Evolutionary conservation across 2,329 filamentous ascomycete genomes (phyloP).

Genomic region (Neofusicoccum sp.): DNA sequence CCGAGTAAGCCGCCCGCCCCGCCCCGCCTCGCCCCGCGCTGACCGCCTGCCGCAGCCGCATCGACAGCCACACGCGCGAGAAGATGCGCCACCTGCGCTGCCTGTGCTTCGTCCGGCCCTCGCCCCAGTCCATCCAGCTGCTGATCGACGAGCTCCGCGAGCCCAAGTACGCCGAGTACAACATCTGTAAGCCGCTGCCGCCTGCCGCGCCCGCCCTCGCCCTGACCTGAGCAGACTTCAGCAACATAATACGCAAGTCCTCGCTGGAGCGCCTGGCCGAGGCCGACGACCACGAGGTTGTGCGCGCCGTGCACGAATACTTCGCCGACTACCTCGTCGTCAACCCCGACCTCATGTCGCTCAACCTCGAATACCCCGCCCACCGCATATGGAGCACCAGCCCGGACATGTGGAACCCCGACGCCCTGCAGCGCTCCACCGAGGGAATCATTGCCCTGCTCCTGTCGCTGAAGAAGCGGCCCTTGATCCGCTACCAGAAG

Average conservation of each 20-base stretch:
- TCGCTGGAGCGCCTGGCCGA: slow-evolving; percentile 90
- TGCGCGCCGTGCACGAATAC: slow-evolving; percentile 89
- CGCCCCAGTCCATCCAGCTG: slow-evolving; percentile 85
- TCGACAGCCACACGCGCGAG: slow-evolving; percentile 86
- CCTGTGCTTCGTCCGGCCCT: slow-evolving; percentile 88
- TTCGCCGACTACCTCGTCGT: slow-evolving; percentile 95
- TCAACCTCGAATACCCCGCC: slow-evolving; percentile 70
- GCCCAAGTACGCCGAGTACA: slow-evolving; percentile 96
- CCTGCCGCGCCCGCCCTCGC: neutral
- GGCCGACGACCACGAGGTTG: slow-evolving; percentile 95
- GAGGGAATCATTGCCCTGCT: slow-evolving; percentile 84
- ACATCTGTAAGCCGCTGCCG: slow-evolving; percentile 61
- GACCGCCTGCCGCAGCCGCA: slow-evolving; percentile 53
- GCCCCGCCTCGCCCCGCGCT: slow-evolving; percentile 22
- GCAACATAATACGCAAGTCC: slow-evolving; percentile 96
- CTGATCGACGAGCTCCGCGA: slow-evolving; percentile 94
- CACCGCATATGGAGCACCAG: slow-evolving; percentile 77
- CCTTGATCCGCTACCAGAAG: slow-evolving; percentile 88
- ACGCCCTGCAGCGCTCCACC: slow-evolving; percentile 79
- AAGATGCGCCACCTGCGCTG: slow-evolving; percentile 98
- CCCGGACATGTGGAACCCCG: slow-evolving; percentile 86
- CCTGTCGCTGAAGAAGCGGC: slow-evolving; percentile 92
- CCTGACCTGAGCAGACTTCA: slow-evolving; percentile 64
- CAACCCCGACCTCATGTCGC: slow-evolving; percentile 87
- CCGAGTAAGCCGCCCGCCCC: slow-evolving; percentile 56